Base-by-base conservation (phyloP, 257 asterid genomes). In the Solanum medicagineum region DNA sequence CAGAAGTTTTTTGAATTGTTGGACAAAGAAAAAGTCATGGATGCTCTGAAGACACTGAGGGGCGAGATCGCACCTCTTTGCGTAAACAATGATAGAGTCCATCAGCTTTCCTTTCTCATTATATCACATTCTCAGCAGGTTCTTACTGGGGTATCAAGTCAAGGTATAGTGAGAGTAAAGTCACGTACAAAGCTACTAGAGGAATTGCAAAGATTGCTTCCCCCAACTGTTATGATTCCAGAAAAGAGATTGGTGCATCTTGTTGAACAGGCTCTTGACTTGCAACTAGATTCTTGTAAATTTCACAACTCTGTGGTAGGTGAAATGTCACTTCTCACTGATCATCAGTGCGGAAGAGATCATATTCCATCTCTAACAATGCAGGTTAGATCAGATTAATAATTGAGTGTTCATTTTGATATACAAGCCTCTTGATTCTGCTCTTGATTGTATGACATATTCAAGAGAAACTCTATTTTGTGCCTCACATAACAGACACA, bases 211-310 rank as follows among this genome's bases (percentile, higher is more conserved):
- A 91, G 89, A 85, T 53, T 95, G 89, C 94, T 93, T 90, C 98
- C 98, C 40, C 92, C 97, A 26, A 53, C 95, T 42, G 90, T 95
- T 85, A 90, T 93, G 88, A 90, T 95, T 80, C 97, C 97, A 32
- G 95, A 93, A 80, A 90, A 90, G 59, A 93, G 98, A 88, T 88
- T 95, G 92, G 89, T 93, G 85, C 95, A 93, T 87, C 97, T 95
- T 85, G 93, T 95, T 87, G 97, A 93, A 85, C 97, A 95, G 88
- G 97, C 98, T 85, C 94, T 95, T 83, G 93, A 90, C 86, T 87
- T 92, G 88, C 98, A 95, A 87, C 90, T 89, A 86, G 93, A 90
- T 83, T 88, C 93, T 84, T 95, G 98, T 82, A 92, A 88, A 90
- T 93, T 91, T 90, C 98, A 95, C 91, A 95, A 95, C 88, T 90